Evolutionary conservation across 176 grass and related monocot genomes (phyloP).

Genomic region (Zoysia pacifica): DNA sequence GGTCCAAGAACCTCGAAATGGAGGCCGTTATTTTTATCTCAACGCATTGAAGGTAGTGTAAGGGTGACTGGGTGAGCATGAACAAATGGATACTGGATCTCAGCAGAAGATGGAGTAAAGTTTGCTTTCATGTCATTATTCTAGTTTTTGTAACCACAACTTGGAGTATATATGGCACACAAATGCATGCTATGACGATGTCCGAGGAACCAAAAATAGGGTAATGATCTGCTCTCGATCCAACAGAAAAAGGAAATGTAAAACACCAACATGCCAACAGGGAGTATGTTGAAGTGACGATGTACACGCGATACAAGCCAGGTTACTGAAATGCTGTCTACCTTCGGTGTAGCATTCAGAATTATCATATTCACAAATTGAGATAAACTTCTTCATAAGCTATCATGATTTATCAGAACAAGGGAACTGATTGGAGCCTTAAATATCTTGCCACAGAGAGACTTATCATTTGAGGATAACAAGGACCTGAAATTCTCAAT

Average conservation of each 20-base stretch:
- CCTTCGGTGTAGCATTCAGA: slow-evolving; percentile 6
- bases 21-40: not conserved
- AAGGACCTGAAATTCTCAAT: not conserved
- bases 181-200: slow-evolving; percentile 17
- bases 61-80: slow-evolving; percentile 16
- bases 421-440: not conserved
- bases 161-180: slow-evolving; percentile 16
- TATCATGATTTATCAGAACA: not conserved
- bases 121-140: not conserved
- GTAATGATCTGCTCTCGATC: slow-evolving; percentile 31
- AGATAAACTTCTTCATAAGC: not conserved
- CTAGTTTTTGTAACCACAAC: slow-evolving; percentile 20
- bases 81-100: slow-evolving; percentile 12
- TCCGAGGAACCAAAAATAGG: not conserved
- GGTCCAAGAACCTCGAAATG: slow-evolving; percentile 10
- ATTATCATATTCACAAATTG: slow-evolving; percentile 1
- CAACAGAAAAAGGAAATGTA: slow-evolving; percentile 26
- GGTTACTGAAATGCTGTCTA: slow-evolving; percentile 25
- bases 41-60: not conserved
- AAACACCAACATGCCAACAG: slow-evolving; percentile 20
- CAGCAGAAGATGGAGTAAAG: not conserved
- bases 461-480: not conserved
- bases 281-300: not conserved
- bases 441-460: slow-evolving; percentile 1
- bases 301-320: not conserved